Evolutionary conservation across 2,329 filamentous ascomycete genomes (phyloP), one percentile per base, ranked within the genome.

Genomic region (Aspergillus pseudonomiae): DNA sequence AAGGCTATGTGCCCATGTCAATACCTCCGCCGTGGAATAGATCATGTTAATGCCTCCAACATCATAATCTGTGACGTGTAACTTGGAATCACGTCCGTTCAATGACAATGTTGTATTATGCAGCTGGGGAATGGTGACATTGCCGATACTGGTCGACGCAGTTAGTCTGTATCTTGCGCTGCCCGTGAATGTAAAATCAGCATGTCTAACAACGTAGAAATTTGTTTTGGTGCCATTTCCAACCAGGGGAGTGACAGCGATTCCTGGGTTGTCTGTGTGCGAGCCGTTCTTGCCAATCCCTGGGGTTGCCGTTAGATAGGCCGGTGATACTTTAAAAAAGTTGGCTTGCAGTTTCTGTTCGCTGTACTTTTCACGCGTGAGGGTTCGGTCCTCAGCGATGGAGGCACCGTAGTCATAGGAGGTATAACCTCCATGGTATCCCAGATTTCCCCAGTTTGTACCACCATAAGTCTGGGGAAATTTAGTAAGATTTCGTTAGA

Each of bases 371-470:
- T 93, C 89, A 1, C 90, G 84, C 34, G 81, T 77, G 2, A 94
- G 79, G 0, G 82, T 83, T n/a, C 91, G 83, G 50, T 90, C 87
- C 71, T 94, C 91, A 1, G 83, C 82, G 59, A 94, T 92, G 11
- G 83, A 80, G 14, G 86, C 80, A 2, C 84, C 83, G 64, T 87
- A 87, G 68, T 88, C 85, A 71, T 88, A 88, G 3, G 81, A 83
- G 0, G 84, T 88, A 63, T 88, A 87, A 1, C 83, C 86, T 6
- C 86, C 87, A n/a, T 87, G 83, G 67, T 91, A 86, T 0, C 90
- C 89, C 3, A 92, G 77, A 64, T 92, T 93, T 0, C 91, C 91
- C 91, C 91, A 94, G 71, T 94, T 94, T 0, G 91, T 93, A 1
- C 91, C 91, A 5, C 91, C 91, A 67, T 83, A 91, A 0, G 85